Evolutionary conservation across 2,329 filamentous ascomycete genomes (phyloP), one percentile per base, ranked within the genome.

Genomic region (Colletotrichum costaricense): DNA sequence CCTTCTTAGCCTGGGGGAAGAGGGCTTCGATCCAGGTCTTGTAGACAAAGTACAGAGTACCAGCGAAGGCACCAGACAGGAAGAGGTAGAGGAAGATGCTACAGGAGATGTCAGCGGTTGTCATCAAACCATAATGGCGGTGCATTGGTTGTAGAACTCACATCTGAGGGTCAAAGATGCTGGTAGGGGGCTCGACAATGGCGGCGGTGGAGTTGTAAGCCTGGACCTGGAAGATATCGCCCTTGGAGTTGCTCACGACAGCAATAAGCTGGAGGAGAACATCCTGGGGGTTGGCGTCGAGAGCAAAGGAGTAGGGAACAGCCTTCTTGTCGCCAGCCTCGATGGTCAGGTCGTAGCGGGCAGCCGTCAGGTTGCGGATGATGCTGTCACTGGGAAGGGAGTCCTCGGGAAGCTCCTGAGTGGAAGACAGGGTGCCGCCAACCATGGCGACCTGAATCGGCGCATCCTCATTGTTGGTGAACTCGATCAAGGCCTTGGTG

Each of bases 1-100:
- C 86, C 75, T 92, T 91, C 87, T 95, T 94, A 77, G 93, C 92
- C 88, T 98, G 95, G 62, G 97, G 96, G 89, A 98, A 98, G 81
- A 99, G 93, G 16, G 95, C 93, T 79, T 95, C 94, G 85, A 99
- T 93, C 95, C 96, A 98, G 80, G 96, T 97, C 88, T 93, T 97
- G 91, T 99, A 99, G 86, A 98, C 95, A 85, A 98, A 98, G 91
- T 96, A 98, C 82, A 93, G 90, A 67, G 93, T 95, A 75, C 93
- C 95, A 76, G 86, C 91, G 82, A 97, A 97, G 75, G 89, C 90
- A 75, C 89, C 92, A 67, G 93, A 88, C 78, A 99, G 93, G 88
- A 98, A 92, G 82, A 98, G 88, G 88, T 98, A 98, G 75, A 99
- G 92, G 92, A 99, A 99, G 86, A 98, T 95, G 82, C 97, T 98